A percentile compares a stretch with the other conserved stretches of the same genome.
Evolutionary conservation across 352 stramenopile species (phyloP).

Genomic region (Pythium sukuiense): DNA sequence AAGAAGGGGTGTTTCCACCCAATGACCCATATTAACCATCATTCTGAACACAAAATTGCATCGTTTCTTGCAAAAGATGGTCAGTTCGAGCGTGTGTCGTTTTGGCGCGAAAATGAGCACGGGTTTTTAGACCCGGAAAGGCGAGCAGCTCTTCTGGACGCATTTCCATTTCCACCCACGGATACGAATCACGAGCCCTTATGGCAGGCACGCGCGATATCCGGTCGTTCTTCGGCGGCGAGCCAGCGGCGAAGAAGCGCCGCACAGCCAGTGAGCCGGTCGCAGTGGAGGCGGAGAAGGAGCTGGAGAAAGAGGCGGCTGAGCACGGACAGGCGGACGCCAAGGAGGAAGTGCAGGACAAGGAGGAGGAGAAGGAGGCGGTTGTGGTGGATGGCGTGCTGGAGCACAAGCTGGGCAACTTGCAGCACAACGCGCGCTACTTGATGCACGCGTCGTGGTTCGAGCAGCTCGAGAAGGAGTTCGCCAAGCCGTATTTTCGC

Average conservation of each 20-base stretch:
- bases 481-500: conserved; percentile 48
- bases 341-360: not conserved
- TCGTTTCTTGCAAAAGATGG: not conserved
- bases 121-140: too few relatives aligned
- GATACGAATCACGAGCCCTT: not conserved
- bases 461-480: conserved; percentile 49
- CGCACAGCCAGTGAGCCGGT: conserved; percentile 5
- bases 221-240: conserved; percentile 58
- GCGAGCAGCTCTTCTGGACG: conserved; percentile 1
- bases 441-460: conserved; percentile 67
- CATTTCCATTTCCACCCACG: too few relatives aligned
- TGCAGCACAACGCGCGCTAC: conserved; percentile 33
- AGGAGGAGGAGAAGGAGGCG: conserved; percentile 1
- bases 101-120: conserved; percentile 12
- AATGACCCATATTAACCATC: conserved; percentile 10
- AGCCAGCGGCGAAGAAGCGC: conserved; percentile 20
- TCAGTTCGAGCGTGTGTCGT: conserved; percentile 1
- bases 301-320: not conserved
- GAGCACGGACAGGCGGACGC: not conserved
- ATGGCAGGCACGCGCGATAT: conserved; percentile 42
- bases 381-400: conserved; percentile 12
- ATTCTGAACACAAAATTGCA: not conserved
- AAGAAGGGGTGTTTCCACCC: not conserved
- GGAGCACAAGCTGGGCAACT: conserved; percentile 37
- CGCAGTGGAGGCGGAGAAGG: not conserved